Evolutionary conservation across 768 basidiomycete genomes (phyloP).

Genomic region (Hypholoma sublateritium): DNA sequence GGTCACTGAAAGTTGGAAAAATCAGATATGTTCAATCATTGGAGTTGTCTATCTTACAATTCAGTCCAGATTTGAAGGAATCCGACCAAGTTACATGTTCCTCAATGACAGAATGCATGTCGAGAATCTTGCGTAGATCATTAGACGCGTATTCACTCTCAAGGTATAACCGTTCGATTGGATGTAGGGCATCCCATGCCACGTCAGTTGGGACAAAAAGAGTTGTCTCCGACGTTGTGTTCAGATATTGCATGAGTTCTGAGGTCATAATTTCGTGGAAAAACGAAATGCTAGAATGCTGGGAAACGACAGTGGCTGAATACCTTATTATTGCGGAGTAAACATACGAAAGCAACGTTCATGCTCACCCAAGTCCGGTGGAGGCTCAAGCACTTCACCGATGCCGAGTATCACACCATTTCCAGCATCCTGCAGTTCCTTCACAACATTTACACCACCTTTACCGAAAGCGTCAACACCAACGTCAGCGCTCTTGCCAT

Average conservation of each 20-base stretch:
- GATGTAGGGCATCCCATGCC: slow-evolving; percentile 80
- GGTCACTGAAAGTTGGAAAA: slow-evolving; percentile 50
- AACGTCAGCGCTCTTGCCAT: slow-evolving; percentile 50
- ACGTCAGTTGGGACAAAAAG: slow-evolving; percentile 85
- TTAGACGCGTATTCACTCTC: slow-evolving; percentile 84
- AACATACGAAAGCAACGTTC: slow-evolving; percentile 1
- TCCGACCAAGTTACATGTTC: slow-evolving; percentile 67
- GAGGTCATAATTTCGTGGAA: slow-evolving; percentile 71
- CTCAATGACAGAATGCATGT: slow-evolving; percentile 70
- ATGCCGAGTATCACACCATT: slow-evolving; percentile 85
- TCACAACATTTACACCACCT: slow-evolving; percentile 69
- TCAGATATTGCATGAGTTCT: slow-evolving; percentile 55
- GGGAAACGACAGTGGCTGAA: slow-evolving; percentile 59
- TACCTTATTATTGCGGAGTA: neutral
- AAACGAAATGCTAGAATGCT: slow-evolving; percentile 66
- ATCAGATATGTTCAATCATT: neutral
- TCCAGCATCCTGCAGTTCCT: slow-evolving; percentile 51
- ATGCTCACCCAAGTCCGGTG: slow-evolving; percentile 68
- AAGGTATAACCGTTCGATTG: slow-evolving; percentile 81
- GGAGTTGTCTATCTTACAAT: slow-evolving; percentile 43
- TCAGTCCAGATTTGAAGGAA: slow-evolving; percentile 49
- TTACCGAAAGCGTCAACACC: slow-evolving; percentile 80
- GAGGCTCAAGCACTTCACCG: slow-evolving; percentile 70
- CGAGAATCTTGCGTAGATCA: slow-evolving; percentile 76
- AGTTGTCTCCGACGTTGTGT: slow-evolving; percentile 72